Evolutionary conservation across 1,139 yeast species (phyloP).

Genomic region (Kluyveromyces sp.): DNA sequence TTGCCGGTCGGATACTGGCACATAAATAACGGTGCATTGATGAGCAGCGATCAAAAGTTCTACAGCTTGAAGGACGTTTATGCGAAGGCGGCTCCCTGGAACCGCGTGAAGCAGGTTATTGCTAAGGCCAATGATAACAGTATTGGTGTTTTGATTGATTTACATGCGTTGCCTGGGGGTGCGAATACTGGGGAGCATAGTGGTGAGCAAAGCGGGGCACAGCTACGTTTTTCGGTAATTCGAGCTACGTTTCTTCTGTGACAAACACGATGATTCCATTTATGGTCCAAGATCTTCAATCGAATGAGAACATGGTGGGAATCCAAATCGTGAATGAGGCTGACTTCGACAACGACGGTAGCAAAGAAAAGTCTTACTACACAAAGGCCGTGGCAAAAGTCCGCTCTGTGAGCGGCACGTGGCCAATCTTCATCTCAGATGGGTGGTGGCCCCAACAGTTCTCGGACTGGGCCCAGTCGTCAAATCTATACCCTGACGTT

Average conservation of each 20-base stretch:
- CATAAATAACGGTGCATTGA: conserved; percentile 53
- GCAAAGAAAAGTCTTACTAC: conserved; percentile 55
- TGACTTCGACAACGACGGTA: conserved; percentile 48
- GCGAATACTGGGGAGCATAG: conserved; percentile 83
- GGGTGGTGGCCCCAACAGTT: conserved; percentile 90
- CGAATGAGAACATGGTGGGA: conserved; percentile 65
- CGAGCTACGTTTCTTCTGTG: conserved; percentile 31
- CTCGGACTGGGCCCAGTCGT: conserved; percentile 55
- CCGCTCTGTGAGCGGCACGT: conserved; percentile 42
- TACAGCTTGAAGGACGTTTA: conserved; percentile 50
- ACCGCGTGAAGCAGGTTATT: conserved; percentile 33
- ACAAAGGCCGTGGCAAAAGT: conserved; percentile 58
- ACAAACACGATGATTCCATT: conserved; percentile 49
- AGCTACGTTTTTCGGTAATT: conserved; percentile 46
- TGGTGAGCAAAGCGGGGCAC: conserved; percentile 61
- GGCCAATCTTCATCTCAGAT: conserved; percentile 80
- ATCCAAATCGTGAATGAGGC: conserved; percentile 84
- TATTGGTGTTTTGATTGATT: conserved; percentile 72
- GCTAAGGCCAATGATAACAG: conserved; percentile 30
- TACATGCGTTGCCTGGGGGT: conserved; percentile 89
- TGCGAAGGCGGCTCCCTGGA: conserved; percentile 55
- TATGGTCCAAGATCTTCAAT: conserved; percentile 54
- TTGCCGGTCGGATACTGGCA: conserved; percentile 92
- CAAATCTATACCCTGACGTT: conserved; percentile 44
- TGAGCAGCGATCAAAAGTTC: conserved; percentile 49